Base-by-base conservation (phyloP, 106 monocot genomes). In the Platanthera zijinensis region DNA sequence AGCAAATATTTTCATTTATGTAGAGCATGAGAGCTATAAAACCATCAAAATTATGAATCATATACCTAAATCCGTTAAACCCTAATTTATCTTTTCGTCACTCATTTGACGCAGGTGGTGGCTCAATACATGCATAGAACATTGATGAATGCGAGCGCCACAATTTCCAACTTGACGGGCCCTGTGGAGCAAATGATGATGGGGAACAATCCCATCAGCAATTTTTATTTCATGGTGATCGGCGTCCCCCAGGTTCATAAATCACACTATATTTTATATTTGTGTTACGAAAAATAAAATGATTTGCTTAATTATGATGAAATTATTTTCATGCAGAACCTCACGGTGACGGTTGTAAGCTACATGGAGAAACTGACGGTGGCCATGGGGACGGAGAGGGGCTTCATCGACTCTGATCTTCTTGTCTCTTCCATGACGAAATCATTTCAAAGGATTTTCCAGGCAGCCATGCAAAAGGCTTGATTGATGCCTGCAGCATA, bases 301-400 rank as follows among this genome's bases (percentile, higher is more conserved):
- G 67, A 5, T 67, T 57, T 56, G 57, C 66, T 81, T 51, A 70
- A 6, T 49, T 66, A 61, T 30, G 28, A 6, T 64, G 25, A 12
- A 11, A 52, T 63, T 14, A 5, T n/a, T 72, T 52, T 18, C 11
- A 12, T 71, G 50, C 78, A 92, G 92, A 92, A 85, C 66, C 86
- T 92, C 11, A 85, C 85, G 1, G 82, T 92, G 52, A 70, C 85
- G 4, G 73, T 92, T 21, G 77, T 92, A 7, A 92, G 89, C 80
- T 92, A 92, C 81, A 92, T 85, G 85, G 89, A 87, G 19, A 87
- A 89, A 72, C 63, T 92, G 80, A 92, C 84, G 79, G 79, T 89
- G 56, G 87, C 83, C 4, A 39, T 92, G 69, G 89, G 92, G 28
- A 78, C 85, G 12, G 89, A 92, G 83, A 89, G 84, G 75, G 89